Evolutionary conservation across 345 rosid genomes (phyloP), one percentile per base, ranked within the genome.

Genomic region (Geranium brycei): DNA sequence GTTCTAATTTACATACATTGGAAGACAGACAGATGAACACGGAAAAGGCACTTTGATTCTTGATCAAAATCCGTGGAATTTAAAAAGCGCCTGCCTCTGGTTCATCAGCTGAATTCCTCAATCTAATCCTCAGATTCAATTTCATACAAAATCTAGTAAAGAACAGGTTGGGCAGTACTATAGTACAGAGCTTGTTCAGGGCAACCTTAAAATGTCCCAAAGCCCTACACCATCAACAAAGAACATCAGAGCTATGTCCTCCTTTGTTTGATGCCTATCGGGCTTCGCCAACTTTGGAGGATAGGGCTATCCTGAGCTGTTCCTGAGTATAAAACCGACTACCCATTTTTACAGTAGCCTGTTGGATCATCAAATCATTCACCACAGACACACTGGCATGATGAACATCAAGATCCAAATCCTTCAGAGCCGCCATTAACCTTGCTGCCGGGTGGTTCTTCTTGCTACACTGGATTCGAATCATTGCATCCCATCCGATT

Each of bases 271-370:
- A 35, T 35, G 41, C 41, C 62, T 72, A 73, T 55, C 61, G 19
- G 59, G 71, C 32, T 56, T 76, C 86, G 13, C 88, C 87, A 41
- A 89, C 75, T 80, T 83, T 92, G 82, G 82, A 75, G 70, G 73
- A 63, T 35, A 92, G 68, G 47, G 82, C 84, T 58, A 66, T 31
- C 82, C 76, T 82, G 59, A 92, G 97, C 78, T 92, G 95, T 32
- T 92, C 95, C 55, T 78, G 97, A 0, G 93, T 78, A 78, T 84
- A 92, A 67, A 81, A 73, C 66, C 81, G 85, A 61, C 78, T 80
- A 17, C 88, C 91, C 91, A 92, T 92, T 76, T 86, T 89, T 60
- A 92, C 98, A 0, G 95, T 87, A 1, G 98, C 98, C 83, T 92
- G 96, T 59, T 87, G 98, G 71, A 92, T 92, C 97, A 89, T 92